A percentile compares a stretch with the other conserved stretches of the same genome.
phyloP scores from a whole-genome alignment of 2,329 filamentous ascomycete species.

The Aspergillus caelatus region DNA sequence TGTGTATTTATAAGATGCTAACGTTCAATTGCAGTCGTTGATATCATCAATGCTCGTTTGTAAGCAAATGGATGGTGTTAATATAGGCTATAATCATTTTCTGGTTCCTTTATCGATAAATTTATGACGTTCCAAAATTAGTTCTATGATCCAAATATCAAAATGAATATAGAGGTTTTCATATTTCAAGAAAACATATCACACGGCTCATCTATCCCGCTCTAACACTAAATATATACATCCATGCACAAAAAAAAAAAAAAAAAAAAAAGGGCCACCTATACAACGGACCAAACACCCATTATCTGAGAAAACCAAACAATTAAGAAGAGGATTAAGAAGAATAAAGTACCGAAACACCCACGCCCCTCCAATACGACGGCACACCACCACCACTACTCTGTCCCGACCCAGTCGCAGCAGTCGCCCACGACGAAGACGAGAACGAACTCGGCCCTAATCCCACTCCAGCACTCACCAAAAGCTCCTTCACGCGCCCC shows the following conservation, averaged over 20 bases:
- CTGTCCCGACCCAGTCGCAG: slow-evolving; percentile 27
- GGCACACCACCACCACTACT: slow-evolving; percentile 30
- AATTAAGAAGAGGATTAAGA: slow-evolving; percentile 30
- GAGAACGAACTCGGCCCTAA: slow-evolving; percentile 63
- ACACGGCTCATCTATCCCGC: neutral
- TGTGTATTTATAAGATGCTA: slow-evolving; percentile 21
- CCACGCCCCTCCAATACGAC: slow-evolving; percentile 46
- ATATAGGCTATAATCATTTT: slow-evolving; percentile 2
- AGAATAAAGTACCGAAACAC: slow-evolving; percentile 46
- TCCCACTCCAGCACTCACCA: slow-evolving; percentile 87
- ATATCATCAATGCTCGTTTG: slow-evolving; percentile 68
- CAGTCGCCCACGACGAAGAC: slow-evolving; percentile 27
- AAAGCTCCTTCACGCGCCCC: slow-evolving; percentile 84
- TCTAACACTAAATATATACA: slow-evolving; percentile 7
- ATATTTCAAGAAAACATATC: neutral
- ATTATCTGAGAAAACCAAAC: neutral
- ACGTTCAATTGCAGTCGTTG: slow-evolving; percentile 53
- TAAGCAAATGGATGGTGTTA: slow-evolving; percentile 31
- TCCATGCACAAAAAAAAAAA: slow-evolving; percentile 9
- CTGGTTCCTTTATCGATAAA: neutral
- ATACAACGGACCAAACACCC: neutral
- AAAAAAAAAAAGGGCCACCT: slow-evolving; percentile 4
- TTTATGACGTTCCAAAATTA: neutral
- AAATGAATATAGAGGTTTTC: slow-evolving; percentile 4
- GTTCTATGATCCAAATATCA: slow-evolving; percentile 4